phyloP scores from a whole-genome alignment of 2,329 filamentous ascomycete species.

The Aschersonia sp. region DNA sequence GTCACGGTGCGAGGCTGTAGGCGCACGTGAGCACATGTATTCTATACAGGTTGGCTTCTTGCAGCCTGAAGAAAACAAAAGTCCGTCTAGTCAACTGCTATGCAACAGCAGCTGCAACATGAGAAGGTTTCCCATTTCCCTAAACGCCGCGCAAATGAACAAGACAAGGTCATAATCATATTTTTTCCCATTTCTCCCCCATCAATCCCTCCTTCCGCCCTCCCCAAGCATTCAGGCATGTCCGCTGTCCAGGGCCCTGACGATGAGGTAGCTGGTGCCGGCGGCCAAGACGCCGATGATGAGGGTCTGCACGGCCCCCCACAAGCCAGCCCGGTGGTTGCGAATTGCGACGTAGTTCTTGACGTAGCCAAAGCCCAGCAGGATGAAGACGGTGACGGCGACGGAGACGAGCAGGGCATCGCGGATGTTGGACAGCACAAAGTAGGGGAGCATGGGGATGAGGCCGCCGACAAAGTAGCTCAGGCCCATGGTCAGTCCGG shows the following conservation, averaged over 20 bases:
- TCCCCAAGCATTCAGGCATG: neutral
- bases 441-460: slow-evolving; percentile 58
- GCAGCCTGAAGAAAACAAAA: too few species aligned
- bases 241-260: slow-evolving; percentile 34
- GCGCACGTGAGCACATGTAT: too few species aligned
- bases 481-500: slow-evolving; percentile 49
- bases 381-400: slow-evolving; percentile 41
- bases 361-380: slow-evolving; percentile 50
- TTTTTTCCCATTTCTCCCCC: neutral
- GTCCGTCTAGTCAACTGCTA: too few species aligned
- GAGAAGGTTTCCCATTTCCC: too few species aligned
- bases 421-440: slow-evolving; percentile 33
- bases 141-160: too few species aligned
- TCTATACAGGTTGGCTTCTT: too few species aligned
- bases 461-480: slow-evolving; percentile 59
- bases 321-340: slow-evolving; percentile 36
- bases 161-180: too few species aligned
- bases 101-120: too few species aligned
- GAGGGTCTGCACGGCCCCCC: slow-evolving; percentile 49
- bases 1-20: too few species aligned
- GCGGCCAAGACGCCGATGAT: slow-evolving; percentile 51
- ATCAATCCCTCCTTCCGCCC: neutral
- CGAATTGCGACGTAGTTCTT: slow-evolving; percentile 42
- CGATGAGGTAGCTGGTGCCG: slow-evolving; percentile 48
- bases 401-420: slow-evolving; percentile 44